Percentiles rank a stretch among this genome's conserved stretches.
These are phyloP conservation scores for Penicillium samsonianum DNA, from an alignment of 495 filamentous ascomycete species.

Conservation along the genomic window DNA sequence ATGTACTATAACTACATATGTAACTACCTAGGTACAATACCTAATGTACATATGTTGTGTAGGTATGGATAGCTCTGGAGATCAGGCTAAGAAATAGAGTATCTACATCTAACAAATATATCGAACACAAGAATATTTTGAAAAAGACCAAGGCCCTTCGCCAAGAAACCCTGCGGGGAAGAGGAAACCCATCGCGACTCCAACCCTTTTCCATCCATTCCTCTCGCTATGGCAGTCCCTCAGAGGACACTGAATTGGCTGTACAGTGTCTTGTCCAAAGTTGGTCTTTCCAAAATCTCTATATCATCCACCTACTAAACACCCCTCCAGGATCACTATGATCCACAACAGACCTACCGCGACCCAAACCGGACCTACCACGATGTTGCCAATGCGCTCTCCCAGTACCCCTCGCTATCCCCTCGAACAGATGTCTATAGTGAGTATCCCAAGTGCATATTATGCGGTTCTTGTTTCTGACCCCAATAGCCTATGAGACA, in stretches of 20 bases:
- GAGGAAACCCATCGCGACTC: constrained; percentile 14
- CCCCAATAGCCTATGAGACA: constrained; percentile 74
- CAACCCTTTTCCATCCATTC: constrained; percentile 17
- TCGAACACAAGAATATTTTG: neutral
- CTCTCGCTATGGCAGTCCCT: constrained; percentile 67
- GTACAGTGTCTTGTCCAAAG: constrained; percentile 83
- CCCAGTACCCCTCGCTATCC: constrained; percentile 78
- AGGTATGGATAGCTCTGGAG: too few species aligned
- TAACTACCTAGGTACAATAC: too few species aligned
- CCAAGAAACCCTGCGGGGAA: constrained; percentile 29
- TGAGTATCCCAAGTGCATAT: constrained; percentile 41
- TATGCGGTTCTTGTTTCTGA: neutral
- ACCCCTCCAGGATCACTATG: constrained; percentile 75
- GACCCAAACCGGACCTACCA: constrained; percentile 90
- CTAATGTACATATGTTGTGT: too few species aligned
- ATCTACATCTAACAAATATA: too few species aligned
- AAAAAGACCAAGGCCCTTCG: neutral
- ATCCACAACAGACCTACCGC: constrained; percentile 86
- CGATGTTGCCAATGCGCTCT: constrained; percentile 81
- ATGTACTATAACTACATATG: too few species aligned
- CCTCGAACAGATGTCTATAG: constrained; percentile 97
- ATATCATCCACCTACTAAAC: constrained; percentile 12
- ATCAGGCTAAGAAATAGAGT: too few species aligned
- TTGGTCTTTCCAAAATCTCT: constrained; percentile 34
- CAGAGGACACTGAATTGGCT: constrained; percentile 94